A percentile compares a stretch with the other conserved stretches of the same genome.
Evolutionary conservation across 2,329 filamentous ascomycete genomes (phyloP).

Genomic region (Aspergillus uvarum): DNA sequence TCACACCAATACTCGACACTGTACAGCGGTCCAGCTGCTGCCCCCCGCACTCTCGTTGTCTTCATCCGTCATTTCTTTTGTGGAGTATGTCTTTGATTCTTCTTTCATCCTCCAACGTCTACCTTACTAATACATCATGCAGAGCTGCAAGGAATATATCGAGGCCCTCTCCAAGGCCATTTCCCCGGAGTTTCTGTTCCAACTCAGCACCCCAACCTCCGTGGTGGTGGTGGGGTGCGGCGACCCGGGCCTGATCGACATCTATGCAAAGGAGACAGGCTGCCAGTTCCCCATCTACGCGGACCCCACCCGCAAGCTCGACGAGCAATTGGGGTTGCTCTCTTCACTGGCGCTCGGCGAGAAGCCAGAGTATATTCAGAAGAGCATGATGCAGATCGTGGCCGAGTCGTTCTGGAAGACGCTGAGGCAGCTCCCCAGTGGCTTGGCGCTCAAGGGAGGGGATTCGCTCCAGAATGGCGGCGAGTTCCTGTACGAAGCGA

Average conservation of each 20-base stretch:
- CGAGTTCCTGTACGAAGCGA: constrained; percentile 67
- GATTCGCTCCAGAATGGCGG: constrained; percentile 70
- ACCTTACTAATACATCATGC: no score
- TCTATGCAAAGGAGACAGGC: constrained; percentile 62
- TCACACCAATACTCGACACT: constrained; percentile 62
- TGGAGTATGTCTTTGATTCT: constrained; percentile 66
- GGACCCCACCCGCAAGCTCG: constrained; percentile 68
- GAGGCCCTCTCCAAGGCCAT: constrained; percentile 61
- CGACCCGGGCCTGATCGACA: constrained; percentile 64
- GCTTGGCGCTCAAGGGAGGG: constrained; percentile 63
- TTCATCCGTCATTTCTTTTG: constrained; percentile 82
- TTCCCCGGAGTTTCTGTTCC: constrained; percentile 40
- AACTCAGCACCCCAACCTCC: constrained; percentile 56
- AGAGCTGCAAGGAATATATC: constrained; percentile 77
- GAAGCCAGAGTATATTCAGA: constrained; percentile 64
- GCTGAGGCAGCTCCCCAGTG: constrained; percentile 57
- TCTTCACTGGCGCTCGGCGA: constrained; percentile 62
- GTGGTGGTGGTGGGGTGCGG: constrained; percentile 74
- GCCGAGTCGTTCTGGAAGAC: constrained; percentile 57
- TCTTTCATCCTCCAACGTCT: no score
- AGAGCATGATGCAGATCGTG: constrained; percentile 48
- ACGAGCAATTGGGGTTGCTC: constrained; percentile 67
- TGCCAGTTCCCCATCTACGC: constrained; percentile 74
- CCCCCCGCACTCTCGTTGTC: constrained; percentile 64
- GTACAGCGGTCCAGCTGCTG: constrained; percentile 41